Conservation (phyloP, 2,329 filamentous ascomycete species). For the Aspergillus caelatus region DNA sequence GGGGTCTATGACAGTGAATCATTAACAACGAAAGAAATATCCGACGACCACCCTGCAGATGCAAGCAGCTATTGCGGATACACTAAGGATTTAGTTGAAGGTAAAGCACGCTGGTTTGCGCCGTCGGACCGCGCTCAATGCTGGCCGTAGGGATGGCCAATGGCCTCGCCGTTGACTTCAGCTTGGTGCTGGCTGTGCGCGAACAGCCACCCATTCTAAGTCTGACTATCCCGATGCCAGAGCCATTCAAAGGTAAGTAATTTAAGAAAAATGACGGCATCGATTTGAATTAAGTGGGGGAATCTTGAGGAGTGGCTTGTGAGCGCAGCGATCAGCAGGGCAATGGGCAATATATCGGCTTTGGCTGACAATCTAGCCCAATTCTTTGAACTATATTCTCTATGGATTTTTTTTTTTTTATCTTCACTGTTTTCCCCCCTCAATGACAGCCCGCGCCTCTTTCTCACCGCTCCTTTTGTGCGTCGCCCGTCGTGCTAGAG, state of each 20-base stretch:
- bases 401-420: background rate
- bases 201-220: background rate
- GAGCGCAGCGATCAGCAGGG: conserved; percentile 5
- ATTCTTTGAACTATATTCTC: background rate
- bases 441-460: background rate
- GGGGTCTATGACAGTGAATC: background rate
- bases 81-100: conserved; percentile 5
- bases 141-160: background rate
- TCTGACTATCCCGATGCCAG: background rate
- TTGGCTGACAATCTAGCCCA: background rate
- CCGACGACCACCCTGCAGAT: background rate
- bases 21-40: background rate
- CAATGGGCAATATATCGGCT: background rate
- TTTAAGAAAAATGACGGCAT: conserved; percentile 2
- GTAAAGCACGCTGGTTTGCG: background rate
- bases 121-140: background rate
- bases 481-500: conserved; percentile 7
- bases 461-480: conserved; percentile 6
- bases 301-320: background rate
- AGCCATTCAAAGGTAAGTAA: background rate
- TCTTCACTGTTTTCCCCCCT: background rate
- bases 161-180: conserved; percentile 6
- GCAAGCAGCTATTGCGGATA: background rate
- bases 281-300: background rate
- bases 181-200: conserved; percentile 7